Evolutionary conservation across 2,329 filamentous ascomycete species (phyloP).

Genomic region (Hirsutella thompsonii): DNA sequence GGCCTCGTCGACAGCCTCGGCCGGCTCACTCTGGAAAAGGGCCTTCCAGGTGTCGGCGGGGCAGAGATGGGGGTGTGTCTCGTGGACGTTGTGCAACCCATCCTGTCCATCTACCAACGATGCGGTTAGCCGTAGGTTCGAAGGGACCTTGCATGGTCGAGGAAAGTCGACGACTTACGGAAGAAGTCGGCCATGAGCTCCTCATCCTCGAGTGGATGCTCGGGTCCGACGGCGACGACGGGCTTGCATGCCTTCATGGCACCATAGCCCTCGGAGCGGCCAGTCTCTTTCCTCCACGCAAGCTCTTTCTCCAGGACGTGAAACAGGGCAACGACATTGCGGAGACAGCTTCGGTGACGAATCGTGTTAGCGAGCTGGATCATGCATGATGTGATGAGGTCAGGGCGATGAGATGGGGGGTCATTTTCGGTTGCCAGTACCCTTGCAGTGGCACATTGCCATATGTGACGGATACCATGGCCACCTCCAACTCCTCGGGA

Average conservation of each 20-base stretch:
- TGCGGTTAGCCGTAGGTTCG: conserved; percentile 2
- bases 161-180: conserved; percentile 40
- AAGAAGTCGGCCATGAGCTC: conserved; percentile 75
- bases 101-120: conserved; percentile 53
- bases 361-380: not conserved
- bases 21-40: conserved; percentile 36
- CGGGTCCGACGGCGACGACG: conserved; percentile 74
- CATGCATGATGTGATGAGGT: not conserved
- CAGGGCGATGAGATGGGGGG: no score
- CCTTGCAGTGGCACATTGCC: conserved; percentile 84
- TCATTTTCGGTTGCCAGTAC: conserved; percentile 26
- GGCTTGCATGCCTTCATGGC: conserved; percentile 62
- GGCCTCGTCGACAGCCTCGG: conserved; percentile 23
- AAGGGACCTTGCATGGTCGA: not conserved
- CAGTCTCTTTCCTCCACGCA: conserved; percentile 62
- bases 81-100: conserved; percentile 65
- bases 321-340: conserved; percentile 83
- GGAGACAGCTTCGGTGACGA: conserved; percentile 50
- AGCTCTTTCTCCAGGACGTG: conserved; percentile 84
- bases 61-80: conserved; percentile 59
- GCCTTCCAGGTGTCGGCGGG: conserved; percentile 63
- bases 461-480: conserved; percentile 81
- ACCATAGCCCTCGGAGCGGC: conserved; percentile 57
- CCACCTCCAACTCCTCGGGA: conserved; percentile 72
- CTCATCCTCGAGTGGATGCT: conserved; percentile 75